Percentiles rank a stretch among this genome's conserved stretches.
phyloP scores from a whole-genome alignment of 768 basidiomycete species.

The Tylopilus sp. region DNA sequence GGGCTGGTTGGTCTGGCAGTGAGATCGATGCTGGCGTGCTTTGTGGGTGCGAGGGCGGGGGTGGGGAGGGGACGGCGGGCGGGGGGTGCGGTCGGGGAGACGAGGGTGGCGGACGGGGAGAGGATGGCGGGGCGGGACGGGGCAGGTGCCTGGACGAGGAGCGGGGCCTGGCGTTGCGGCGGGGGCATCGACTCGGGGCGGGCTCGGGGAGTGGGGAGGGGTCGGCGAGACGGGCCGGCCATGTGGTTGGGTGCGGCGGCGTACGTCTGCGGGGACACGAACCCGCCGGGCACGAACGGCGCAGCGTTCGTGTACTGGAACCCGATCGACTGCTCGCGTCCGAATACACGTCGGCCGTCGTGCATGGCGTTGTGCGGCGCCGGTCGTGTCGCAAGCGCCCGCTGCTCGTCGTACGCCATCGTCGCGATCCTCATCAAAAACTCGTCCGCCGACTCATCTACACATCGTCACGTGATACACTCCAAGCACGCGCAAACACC shows the following conservation, averaged over 20 bases:
- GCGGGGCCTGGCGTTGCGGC: conserved; percentile 12
- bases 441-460: not conserved
- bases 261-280: conserved; percentile 10
- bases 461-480: conserved; percentile 13
- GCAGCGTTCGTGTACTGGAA: conserved; percentile 18
- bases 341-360: conserved; percentile 1
- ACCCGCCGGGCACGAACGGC: not conserved
- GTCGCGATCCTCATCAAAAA: conserved; percentile 10
- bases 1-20: conserved; percentile 18
- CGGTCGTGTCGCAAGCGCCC: conserved; percentile 6
- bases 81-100: conserved; percentile 13
- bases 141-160: conserved; percentile 29
- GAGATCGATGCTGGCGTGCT: conserved; percentile 26
- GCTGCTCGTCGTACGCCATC: conserved; percentile 26
- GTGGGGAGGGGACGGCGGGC: conserved; percentile 25
- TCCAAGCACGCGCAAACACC: conserved; percentile 21
- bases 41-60: conserved; percentile 6
- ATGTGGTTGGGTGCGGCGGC: conserved; percentile 11
- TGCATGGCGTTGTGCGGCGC: conserved; percentile 9
- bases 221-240: conserved; percentile 24
- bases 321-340: conserved; percentile 11
- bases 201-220: conserved; percentile 28
- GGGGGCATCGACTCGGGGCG: conserved; percentile 28
- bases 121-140: conserved; percentile 32
- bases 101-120: conserved; percentile 18